A percentile compares a stretch with the other conserved stretches of the same genome.
phyloP scores from a whole-genome alignment of 768 basidiomycete genomes.

The Cystobasidium onofrii region DNA sequence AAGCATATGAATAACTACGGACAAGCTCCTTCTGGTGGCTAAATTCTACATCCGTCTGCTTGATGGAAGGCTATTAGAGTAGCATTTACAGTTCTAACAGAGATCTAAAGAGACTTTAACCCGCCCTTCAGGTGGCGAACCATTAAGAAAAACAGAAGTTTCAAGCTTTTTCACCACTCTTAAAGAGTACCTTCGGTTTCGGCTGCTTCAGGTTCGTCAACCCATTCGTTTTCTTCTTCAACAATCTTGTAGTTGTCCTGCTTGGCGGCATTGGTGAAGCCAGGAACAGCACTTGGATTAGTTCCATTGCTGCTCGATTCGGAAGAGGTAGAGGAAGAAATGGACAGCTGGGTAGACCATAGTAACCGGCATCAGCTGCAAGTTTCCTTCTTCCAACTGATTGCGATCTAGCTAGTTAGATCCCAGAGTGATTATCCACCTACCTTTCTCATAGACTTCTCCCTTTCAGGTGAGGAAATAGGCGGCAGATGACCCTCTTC shows the following conservation, averaged over 20 bases:
- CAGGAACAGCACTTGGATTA: background rate
- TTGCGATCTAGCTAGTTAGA: too few relatives aligned
- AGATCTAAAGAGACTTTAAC: too few relatives aligned
- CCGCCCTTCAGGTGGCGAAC: too few relatives aligned
- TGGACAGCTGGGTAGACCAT: slow-evolving; percentile 7
- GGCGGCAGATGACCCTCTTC: slow-evolving; percentile 20
- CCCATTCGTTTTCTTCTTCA: slow-evolving; percentile 1
- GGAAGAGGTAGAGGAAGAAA: slow-evolving; percentile 14
- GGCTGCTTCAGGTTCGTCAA: slow-evolving; percentile 12
- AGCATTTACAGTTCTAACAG: too few relatives aligned
- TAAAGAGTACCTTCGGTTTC: background rate
- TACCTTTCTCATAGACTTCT: slow-evolving; percentile 23
- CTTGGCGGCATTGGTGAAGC: background rate
- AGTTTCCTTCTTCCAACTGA: too few relatives aligned
- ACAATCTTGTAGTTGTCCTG: background rate
- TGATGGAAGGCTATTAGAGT: too few relatives aligned
- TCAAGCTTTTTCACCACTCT: too few relatives aligned
- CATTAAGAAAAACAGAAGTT: too few relatives aligned
- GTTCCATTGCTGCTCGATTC: background rate
- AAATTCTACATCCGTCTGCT: too few relatives aligned
- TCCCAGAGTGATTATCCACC: too few relatives aligned
- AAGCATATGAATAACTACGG: too few relatives aligned
- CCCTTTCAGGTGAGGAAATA: slow-evolving; percentile 7
- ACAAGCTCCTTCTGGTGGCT: too few relatives aligned
- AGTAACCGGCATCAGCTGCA: background rate